Percentiles rank a stretch among this genome's conserved stretches.
phyloP scores from a whole-genome alignment of 176 grass and related monocot genomes.

The Carex parvula region DNA sequence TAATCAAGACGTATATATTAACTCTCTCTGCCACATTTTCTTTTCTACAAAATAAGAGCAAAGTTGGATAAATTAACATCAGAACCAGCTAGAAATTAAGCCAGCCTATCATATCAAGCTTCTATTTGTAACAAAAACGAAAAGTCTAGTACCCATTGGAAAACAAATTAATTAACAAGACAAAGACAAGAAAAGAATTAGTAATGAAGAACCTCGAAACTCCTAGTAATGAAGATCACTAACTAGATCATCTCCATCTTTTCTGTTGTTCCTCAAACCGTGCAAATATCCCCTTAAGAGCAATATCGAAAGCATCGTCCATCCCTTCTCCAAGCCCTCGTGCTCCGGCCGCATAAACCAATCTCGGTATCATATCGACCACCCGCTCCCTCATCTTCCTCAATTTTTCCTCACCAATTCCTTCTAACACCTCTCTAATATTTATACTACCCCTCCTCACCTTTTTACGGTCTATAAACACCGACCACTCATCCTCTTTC shows the following conservation, averaged over 20 bases:
- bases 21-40: not conserved
- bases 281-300: constrained; percentile 43
- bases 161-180: not conserved
- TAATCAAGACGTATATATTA: not conserved
- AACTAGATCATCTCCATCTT: constrained; percentile 27
- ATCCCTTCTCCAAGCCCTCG: constrained; percentile 56
- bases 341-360: constrained; percentile 50
- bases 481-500: constrained; percentile 60
- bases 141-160: not conserved
- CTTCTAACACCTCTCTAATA: constrained; percentile 51
- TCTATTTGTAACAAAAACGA: not conserved
- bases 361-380: constrained; percentile 81
- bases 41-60: not conserved
- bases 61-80: not conserved
- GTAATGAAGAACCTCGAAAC: not conserved
- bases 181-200: not conserved
- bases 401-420: constrained; percentile 43
- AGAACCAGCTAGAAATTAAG: not conserved
- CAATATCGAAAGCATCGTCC: constrained; percentile 63
- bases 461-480: constrained; percentile 66
- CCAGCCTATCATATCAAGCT: not conserved
- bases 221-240: not conserved
- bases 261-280: constrained; percentile 33
- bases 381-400: constrained; percentile 64
- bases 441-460: constrained; percentile 47